phyloP scores from a whole-genome alignment of 2,329 filamentous ascomycete species.

The Trichoderma arundinaceum region DNA sequence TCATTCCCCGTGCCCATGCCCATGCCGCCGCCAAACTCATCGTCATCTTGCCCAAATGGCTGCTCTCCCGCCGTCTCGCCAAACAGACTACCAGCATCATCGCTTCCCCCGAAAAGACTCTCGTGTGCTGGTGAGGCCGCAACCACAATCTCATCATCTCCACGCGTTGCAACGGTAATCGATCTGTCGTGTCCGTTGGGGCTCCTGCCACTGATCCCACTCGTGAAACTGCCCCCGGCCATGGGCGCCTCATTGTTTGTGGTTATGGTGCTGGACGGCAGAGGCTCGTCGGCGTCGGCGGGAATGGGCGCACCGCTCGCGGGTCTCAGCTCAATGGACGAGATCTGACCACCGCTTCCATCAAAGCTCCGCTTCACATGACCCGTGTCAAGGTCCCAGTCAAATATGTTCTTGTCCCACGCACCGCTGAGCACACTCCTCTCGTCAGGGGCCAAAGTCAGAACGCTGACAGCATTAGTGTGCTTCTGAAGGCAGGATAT shows the following conservation, averaged over 20 bases:
- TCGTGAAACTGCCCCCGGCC: conserved; percentile 54
- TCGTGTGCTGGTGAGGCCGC: conserved; percentile 70
- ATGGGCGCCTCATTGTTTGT: conserved; percentile 73
- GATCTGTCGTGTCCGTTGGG: conserved; percentile 31
- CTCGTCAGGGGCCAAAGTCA: conserved; percentile 84
- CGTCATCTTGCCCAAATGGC: conserved; percentile 80
- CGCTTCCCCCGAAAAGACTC: conserved; percentile 82
- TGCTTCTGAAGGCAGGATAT: conserved; percentile 83
- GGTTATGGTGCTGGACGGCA: conserved; percentile 71
- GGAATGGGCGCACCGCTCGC: conserved; percentile 77
- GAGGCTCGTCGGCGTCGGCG: conserved; percentile 67
- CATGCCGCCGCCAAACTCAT: conserved; percentile 80
- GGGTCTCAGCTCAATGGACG: conserved; percentile 83
- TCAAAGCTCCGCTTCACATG: conserved; percentile 76
- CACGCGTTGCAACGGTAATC: conserved; percentile 46
- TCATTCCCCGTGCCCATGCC: conserved; percentile 55
- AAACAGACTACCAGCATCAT: conserved; percentile 81
- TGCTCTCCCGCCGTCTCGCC: conserved; percentile 70
- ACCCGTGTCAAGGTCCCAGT: conserved; percentile 94
- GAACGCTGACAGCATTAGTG: conserved; percentile 87
- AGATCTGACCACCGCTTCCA: conserved; percentile 81
- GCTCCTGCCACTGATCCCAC: conserved; percentile 37
- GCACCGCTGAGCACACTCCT: conserved; percentile 86
- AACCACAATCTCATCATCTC: conserved; percentile 51
- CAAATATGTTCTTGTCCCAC: conserved; percentile 93